Evolutionary conservation across 2,329 filamentous ascomycete genomes (phyloP), one percentile per base, ranked within the genome.

Genomic region (Xylaria sp.): DNA sequence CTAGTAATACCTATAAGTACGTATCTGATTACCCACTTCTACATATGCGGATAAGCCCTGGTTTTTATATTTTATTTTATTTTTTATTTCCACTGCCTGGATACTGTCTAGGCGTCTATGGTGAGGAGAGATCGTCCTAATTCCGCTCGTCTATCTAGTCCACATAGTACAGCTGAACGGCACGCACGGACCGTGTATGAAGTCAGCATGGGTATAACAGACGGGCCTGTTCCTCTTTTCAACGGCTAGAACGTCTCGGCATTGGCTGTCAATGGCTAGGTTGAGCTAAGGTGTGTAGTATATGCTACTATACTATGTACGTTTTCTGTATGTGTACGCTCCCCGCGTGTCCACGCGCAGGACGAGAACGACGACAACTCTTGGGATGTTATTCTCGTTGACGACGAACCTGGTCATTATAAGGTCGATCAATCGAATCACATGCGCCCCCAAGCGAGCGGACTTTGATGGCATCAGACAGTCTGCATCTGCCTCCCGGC

Each of bases 221-320:
- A 15, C n/a, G n/a, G n/a, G n/a, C n/a, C 11, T 31, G 23, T 48
- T 31, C 41, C 43, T 40, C 31, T n/a, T 35, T 40, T 40, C n/a
- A 38, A 55, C 43, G 33, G 33, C 53, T 40, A 31, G 53, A 47
- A 27, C 23, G 4, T 40, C 53, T 51, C 54, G 27, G 44, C 35
- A 19, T n/a, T 43, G 37, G 54, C 54, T 37, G 35, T 41, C 27
- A n/a, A 43, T 27, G 17, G 27, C 43, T 31, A n/a, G 54, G 37
- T 19, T 13, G 31, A 35, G 31, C 13, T 35, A 7, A 13, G 31
- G 7, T 35, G n/a, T n/a, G n/a, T n/a, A n/a, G n/a, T 35, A 13
- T 7, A 35, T 7, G 13, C 31, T 35, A 35, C 31, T n/a, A n/a
- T n/a, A n/a, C 31, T 35, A 13, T 7, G 31, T 35, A 35, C 31